These are phyloP conservation scores for Zasmidium cellare DNA, from an alignment of 2,329 filamentous ascomycete genomes.

Conservation along the genomic window DNA sequence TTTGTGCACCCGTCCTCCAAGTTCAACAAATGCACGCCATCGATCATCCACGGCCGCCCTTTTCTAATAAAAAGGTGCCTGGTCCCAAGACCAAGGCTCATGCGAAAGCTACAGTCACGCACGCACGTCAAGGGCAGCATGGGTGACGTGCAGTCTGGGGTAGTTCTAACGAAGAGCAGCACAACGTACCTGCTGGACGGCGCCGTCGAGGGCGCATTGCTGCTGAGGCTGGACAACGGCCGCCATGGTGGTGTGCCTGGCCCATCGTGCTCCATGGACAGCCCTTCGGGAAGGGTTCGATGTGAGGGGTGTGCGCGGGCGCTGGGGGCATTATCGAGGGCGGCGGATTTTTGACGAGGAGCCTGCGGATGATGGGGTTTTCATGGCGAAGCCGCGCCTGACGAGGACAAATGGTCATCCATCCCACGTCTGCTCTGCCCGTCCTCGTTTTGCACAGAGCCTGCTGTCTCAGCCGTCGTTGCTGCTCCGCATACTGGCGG, in stretches of 20 bases:
- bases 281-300: neutral
- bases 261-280: conserved; percentile 31
- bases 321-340: neutral
- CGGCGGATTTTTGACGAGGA: neutral
- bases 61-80: neutral
- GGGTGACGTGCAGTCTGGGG: neutral
- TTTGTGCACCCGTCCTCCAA: neutral
- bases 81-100: neutral
- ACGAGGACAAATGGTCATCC: neutral
- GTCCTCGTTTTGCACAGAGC: neutral
- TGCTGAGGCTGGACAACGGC: conserved; percentile 28
- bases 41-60: neutral
- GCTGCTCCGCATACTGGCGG: conserved; percentile 8
- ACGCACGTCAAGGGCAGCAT: conserved; percentile 2
- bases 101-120: neutral
- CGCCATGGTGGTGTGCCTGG: conserved; percentile 27
- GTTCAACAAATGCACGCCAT: neutral
- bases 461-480: neutral
- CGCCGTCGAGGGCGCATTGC: conserved; percentile 15
- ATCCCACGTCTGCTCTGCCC: neutral
- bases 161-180: conserved; percentile 3
- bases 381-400: neutral
- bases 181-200: conserved; percentile 23
- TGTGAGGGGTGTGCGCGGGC: neutral
- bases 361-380: neutral